Base-by-base conservation (phyloP, 1,284 basidiomycete species). In the Ustilago tritici region DNA sequence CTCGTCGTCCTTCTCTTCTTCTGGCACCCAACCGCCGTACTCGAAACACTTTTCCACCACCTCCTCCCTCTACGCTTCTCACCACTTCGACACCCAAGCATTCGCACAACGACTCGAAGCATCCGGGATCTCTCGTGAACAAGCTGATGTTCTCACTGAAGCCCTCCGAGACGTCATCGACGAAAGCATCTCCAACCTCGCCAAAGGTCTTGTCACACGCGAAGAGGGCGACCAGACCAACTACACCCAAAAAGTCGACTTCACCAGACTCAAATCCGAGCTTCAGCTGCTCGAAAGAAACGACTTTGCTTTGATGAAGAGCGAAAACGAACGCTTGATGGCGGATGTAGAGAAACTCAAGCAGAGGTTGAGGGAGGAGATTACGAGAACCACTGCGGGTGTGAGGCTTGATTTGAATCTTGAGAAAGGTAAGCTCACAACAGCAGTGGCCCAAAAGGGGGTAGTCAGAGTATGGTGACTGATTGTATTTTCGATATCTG, bases 271-370 rank as follows among this genome's bases (percentile, higher is more conserved):
- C 79, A 98, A 98, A 88, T 96, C 95, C 17, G 96, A 98, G 86
- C 89, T 99, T 35, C 94, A 98, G 87, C 89, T 99, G 50, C 93
- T 95, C 89, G 95, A 98, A 89, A 95, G 96, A 90, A 98, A 98
- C 84, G 96, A 99, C 85, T 90, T 98, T 60, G 92, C 95, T 31
- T 92, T 95, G 89, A 92, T 99, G 89, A 97, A 95, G 88, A 92
- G 93, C 50, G 95, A 96, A 88, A 98, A 94, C 83, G 96, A 98
- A 86, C 90, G 96, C 23, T 89, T 99, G 19, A 89, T 94, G 82
- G 90, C 91, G 38, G 96, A 99, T 84, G 92, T 98, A 60, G 95
- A 98, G 88, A 95, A 95, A 88, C 90, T 99, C 65, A 98, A 98
- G 88, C 95, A 97, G 87, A 90, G 94, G 17, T 88, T 99, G 19